These are phyloP conservation scores for Byssoonygena ceratinophila DNA, from an alignment of 2,329 filamentous ascomycete species.

Conservation along the genomic window DNA sequence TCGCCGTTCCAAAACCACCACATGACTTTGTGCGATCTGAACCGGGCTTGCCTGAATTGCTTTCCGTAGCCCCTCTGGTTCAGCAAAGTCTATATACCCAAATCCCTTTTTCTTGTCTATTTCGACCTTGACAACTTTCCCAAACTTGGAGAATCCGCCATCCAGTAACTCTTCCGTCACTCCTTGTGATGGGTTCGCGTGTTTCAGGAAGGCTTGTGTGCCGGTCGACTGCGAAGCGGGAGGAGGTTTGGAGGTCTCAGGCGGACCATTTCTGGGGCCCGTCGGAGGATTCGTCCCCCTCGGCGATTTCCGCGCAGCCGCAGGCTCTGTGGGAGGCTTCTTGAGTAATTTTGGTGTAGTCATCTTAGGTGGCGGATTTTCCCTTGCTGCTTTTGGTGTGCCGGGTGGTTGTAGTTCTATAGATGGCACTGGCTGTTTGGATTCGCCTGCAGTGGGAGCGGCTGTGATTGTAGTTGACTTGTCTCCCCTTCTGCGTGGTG, in stretches of 20 bases:
- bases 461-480: slow-evolving; percentile 19
- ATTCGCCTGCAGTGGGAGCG: slow-evolving; percentile 20
- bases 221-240: slow-evolving; percentile 17
- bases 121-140: slow-evolving; percentile 66
- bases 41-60: slow-evolving; percentile 75
- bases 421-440: no score
- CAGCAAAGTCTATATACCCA: slow-evolving; percentile 80
- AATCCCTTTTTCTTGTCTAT: slow-evolving; percentile 94
- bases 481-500: slow-evolving; percentile 34
- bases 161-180: slow-evolving; percentile 74
- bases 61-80: slow-evolving; percentile 60
- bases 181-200: slow-evolving; percentile 79
- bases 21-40: slow-evolving; percentile 69
- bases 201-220: slow-evolving; percentile 61
- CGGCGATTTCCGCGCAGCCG: slow-evolving; percentile 11
- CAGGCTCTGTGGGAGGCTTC: slow-evolving; percentile 13
- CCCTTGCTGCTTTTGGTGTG: slow-evolving; percentile 1
- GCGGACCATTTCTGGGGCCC: slow-evolving; percentile 16
- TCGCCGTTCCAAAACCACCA: slow-evolving; percentile 66
- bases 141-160: slow-evolving; percentile 62
- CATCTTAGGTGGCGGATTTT: slow-evolving; percentile 8
- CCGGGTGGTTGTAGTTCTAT: slow-evolving; percentile 10
- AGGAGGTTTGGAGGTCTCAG: slow-evolving; percentile 19
- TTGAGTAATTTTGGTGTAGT: slow-evolving; percentile 10
- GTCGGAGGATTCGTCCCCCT: slow-evolving; percentile 5